These are phyloP conservation scores for Globisporangium echinulatum DNA, from an alignment of 352 stramenopile species.

Conservation along the genomic window DNA sequence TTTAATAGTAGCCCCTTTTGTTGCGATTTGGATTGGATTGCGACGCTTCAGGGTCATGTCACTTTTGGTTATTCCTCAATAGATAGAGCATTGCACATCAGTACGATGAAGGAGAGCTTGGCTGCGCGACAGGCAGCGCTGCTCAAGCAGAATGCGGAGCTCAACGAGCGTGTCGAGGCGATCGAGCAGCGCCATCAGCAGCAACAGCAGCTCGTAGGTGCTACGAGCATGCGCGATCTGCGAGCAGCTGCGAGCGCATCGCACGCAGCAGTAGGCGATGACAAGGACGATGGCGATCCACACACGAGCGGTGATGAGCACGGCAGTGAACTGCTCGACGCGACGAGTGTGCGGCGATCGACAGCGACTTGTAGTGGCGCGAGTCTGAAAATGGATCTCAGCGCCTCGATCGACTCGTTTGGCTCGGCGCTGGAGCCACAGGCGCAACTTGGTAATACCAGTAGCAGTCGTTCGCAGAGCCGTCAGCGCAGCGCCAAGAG, in stretches of 20 bases:
- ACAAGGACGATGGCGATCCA: constrained; percentile 4
- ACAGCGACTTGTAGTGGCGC: constrained; percentile 2
- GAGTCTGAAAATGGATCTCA: constrained; percentile 36
- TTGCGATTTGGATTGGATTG: too few relatives aligned
- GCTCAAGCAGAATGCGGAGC: constrained; percentile 50
- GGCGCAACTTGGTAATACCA: neutral
- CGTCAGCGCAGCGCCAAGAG: neutral
- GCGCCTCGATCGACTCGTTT: constrained; percentile 49
- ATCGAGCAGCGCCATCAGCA: constrained; percentile 58
- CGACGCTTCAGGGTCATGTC: neutral
- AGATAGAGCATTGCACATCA: neutral
- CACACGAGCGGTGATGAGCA: neutral
- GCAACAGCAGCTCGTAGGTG: constrained; percentile 26
- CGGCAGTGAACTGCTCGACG: constrained; percentile 2
- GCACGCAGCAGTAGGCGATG: neutral
- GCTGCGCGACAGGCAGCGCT: constrained; percentile 49
- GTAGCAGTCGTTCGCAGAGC: neutral
- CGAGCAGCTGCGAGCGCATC: neutral
- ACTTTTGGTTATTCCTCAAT: neutral
- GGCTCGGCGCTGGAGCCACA: constrained; percentile 4
- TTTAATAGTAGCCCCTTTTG: too few relatives aligned
- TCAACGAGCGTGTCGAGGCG: constrained; percentile 59
- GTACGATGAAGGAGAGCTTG: constrained; percentile 53
- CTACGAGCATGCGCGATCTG: neutral
- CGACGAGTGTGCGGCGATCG: neutral